These are phyloP conservation scores for Achlya hypogyna DNA, from an alignment of 352 stramenopile species.

Conservation along the genomic window DNA sequence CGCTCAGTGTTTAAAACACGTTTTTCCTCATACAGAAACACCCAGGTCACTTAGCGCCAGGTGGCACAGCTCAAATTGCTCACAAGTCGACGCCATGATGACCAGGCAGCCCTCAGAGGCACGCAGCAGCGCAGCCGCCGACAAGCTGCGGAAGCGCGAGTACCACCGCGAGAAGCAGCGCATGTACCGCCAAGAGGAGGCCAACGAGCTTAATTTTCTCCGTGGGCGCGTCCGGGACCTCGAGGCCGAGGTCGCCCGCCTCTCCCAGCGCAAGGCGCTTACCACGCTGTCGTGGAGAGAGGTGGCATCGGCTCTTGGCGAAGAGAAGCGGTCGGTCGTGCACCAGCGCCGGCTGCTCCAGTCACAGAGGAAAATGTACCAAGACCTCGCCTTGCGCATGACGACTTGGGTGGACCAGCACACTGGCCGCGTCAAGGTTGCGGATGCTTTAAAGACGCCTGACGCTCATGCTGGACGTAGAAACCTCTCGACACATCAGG, in stretches of 20 bases:
- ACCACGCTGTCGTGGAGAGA: not conserved
- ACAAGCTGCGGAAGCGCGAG: slow-evolving; percentile 8
- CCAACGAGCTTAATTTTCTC: not conserved
- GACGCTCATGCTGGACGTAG: not conserved
- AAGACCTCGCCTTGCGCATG: not conserved
- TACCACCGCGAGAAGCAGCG: slow-evolving; percentile 20
- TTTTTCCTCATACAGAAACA: too few relatives aligned
- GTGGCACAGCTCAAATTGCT: too few relatives aligned
- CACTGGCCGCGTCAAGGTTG: not conserved
- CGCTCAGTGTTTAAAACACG: too few relatives aligned
- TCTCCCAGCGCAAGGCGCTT: not conserved
- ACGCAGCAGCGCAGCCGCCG: not conserved
- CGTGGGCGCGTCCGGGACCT: not conserved
- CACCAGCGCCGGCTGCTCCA: not conserved
- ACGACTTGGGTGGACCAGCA: not conserved
- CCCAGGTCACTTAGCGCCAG: too few relatives aligned
- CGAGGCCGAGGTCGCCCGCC: not conserved
- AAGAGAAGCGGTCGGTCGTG: not conserved
- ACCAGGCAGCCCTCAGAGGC: not conserved
- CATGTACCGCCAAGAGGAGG: slow-evolving; percentile 15
- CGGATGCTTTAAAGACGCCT: not conserved
- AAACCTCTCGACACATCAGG: not conserved
- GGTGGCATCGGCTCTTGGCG: not conserved
- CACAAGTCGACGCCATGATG: too few relatives aligned
- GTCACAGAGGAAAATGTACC: not conserved